Base-by-base conservation (phyloP, 106 monocot genomes). In the Dendrobium officinale region DNA sequence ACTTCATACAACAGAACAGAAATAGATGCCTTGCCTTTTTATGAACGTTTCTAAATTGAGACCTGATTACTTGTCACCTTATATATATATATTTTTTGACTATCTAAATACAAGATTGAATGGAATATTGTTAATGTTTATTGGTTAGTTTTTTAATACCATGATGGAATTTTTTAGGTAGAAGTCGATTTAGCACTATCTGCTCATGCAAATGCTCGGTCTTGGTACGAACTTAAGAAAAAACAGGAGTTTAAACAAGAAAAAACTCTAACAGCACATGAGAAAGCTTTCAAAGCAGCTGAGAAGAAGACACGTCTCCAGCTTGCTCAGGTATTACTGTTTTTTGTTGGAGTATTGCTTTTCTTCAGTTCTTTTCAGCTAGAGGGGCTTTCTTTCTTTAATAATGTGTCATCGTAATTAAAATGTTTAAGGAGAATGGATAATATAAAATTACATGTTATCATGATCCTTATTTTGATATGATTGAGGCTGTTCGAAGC, bases 231-330 rank as follows among this genome's bases (percentile, higher is more conserved):
- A 64, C 29, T 91, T 55, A 99, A 99, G 89, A 99, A 99, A 88
- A 99, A 91, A 58, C 98, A 99, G 80, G 98, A 99, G 42, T 82
- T 11, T 68, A 99, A 99, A 82, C 95, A 99, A 86, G 98, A 93
- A 79, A 99, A 99, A 56, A 99, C 98, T 20, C 55, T 95, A 15
- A 91, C 91, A 79, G 98, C 98, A 18, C 98, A 99, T 82, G 95
- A 91, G 56, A 99, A 99, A 83, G 98, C 98, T 82, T 99, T 99
- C 68, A 99, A 99, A 87, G 98, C 98, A 49, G 98, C 98, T 64
- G 98, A 99, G 75, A 95, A 90, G 83, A 99, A 99, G 81, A 99
- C 98, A 67, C 88, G 88, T 16, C 78, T 88, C 4, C 98, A 99
- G 79, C 98, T 99, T 87, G 86, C 94, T 83, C 95, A 99, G 94